Evolutionary conservation across 2,329 filamentous ascomycete genomes (phyloP).

Genomic region (Lachnellula arida): DNA sequence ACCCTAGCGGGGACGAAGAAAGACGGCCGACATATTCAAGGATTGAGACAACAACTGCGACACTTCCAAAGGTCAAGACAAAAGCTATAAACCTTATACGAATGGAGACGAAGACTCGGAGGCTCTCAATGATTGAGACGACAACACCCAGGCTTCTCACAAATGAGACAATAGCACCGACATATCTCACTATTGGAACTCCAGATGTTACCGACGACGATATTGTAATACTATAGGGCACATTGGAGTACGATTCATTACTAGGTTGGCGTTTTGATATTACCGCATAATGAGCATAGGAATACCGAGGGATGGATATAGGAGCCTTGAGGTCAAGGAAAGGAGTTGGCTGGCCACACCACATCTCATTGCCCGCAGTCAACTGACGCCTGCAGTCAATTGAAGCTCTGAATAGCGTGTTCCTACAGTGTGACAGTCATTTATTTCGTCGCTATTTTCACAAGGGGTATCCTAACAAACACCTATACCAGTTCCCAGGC

Average conservation of each 20-base stretch:
- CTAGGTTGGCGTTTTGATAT: too few species aligned
- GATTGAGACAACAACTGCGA: not conserved
- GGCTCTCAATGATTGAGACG: too few species aligned
- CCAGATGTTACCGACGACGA: too few species aligned
- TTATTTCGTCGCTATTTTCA: not conserved
- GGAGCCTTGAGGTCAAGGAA: not conserved
- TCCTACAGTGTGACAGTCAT: not conserved
- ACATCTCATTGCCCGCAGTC: not conserved
- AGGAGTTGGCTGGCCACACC: not conserved
- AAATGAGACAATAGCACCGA: too few species aligned
- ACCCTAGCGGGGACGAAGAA: not conserved
- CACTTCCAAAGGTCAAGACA: not conserved
- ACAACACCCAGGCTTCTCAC: too few species aligned
- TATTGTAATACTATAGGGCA: too few species aligned
- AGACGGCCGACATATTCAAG: not conserved
- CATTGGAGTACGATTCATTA: too few species aligned
- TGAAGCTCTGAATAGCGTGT: not conserved
- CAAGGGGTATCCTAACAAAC: not conserved
- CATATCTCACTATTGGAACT: too few species aligned
- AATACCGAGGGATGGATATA: too few species aligned
- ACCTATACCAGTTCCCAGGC: conserved; percentile 29
- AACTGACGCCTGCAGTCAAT: too few species aligned
- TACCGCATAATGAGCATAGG: too few species aligned
- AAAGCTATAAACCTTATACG: not conserved
- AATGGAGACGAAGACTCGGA: too few species aligned